Conservation (phyloP, 2,329 filamentous ascomycete species). For the Colletotrichum sojae region DNA sequence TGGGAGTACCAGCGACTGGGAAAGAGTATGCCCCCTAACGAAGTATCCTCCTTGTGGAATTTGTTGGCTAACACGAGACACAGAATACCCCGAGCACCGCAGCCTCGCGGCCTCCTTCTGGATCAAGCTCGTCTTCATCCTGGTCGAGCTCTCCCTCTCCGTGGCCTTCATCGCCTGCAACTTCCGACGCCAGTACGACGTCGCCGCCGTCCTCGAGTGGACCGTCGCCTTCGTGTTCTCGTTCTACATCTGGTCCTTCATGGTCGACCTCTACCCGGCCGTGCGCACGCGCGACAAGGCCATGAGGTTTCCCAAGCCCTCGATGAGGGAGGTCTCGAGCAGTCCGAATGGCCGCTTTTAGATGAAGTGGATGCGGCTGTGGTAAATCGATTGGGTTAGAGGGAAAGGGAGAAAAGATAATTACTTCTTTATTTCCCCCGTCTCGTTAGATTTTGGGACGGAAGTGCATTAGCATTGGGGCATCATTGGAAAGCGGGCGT, state of each 20-base stretch:
- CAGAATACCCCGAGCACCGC: slow-evolving; percentile 80
- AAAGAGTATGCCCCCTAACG: too few species aligned
- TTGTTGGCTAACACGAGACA: not conserved
- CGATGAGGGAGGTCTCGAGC: slow-evolving; percentile 20
- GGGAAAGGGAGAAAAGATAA: not conserved
- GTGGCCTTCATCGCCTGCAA: slow-evolving; percentile 77
- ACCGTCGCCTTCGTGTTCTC: slow-evolving; percentile 87
- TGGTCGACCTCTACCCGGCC: slow-evolving; percentile 88
- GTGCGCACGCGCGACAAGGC: slow-evolving; percentile 67
- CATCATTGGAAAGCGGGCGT: slow-evolving; percentile 18
- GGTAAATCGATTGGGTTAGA: not conserved
- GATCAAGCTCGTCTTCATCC: slow-evolving; percentile 87
- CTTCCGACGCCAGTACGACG: slow-evolving; percentile 68
- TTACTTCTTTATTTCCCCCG: too few species aligned
- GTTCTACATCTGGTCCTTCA: slow-evolving; percentile 89
- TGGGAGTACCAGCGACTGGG: slow-evolving; percentile 91
- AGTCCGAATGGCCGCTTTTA: slow-evolving; percentile 15
- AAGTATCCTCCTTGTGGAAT: slow-evolving; percentile 45
- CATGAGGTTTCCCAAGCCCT: slow-evolving; percentile 36
- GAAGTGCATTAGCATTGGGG: slow-evolving; percentile 11
- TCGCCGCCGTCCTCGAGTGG: slow-evolving; percentile 85
- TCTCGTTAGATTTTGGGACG: too few species aligned
- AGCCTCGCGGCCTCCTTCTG: slow-evolving; percentile 86
- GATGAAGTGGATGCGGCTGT: not conserved
- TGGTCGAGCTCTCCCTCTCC: slow-evolving; percentile 82